phyloP scores from a whole-genome alignment of 352 stramenopile species.

The Pythium aquatile region DNA sequence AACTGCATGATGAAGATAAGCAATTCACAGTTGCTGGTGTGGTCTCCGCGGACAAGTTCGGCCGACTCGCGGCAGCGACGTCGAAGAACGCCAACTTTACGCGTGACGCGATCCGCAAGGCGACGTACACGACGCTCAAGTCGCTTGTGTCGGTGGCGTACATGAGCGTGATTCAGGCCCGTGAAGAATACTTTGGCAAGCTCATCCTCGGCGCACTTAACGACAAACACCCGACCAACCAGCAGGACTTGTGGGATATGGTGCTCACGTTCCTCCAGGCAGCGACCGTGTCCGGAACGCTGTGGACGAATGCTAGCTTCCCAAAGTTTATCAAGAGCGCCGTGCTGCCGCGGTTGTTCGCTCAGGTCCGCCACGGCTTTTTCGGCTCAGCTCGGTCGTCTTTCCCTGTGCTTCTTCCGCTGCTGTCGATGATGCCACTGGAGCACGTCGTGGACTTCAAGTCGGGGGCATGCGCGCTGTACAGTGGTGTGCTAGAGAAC shows the following conservation, averaged over 20 bases:
- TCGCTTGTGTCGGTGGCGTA: slow-evolving; percentile 46
- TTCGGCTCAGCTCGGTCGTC: slow-evolving; percentile 67
- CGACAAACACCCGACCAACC: slow-evolving; percentile 69
- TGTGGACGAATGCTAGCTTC: slow-evolving; percentile 26
- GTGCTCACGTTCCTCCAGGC: slow-evolving; percentile 70
- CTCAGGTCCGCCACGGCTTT: slow-evolving; percentile 75
- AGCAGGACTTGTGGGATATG: slow-evolving; percentile 71
- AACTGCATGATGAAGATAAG: slow-evolving; percentile 37
- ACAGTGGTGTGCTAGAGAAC: slow-evolving; percentile 63
- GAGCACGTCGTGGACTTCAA: slow-evolving; percentile 45
- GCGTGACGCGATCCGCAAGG: slow-evolving; percentile 61
- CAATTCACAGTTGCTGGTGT: slow-evolving; percentile 46
- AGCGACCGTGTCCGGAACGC: slow-evolving; percentile 22
- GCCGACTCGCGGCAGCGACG: slow-evolving; percentile 43
- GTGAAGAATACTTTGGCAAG: slow-evolving; percentile 67
- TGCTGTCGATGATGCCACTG: slow-evolving; percentile 75
- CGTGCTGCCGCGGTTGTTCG: slow-evolving; percentile 63
- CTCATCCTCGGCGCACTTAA: slow-evolving; percentile 63
- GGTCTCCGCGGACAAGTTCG: slow-evolving; percentile 63
- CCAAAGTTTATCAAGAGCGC: slow-evolving; percentile 62
- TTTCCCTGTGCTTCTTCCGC: slow-evolving; percentile 65
- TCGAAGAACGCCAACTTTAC: slow-evolving; percentile 82
- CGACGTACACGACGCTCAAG: slow-evolving; percentile 56
- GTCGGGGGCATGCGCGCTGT: slow-evolving; percentile 45
- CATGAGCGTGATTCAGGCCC: slow-evolving; percentile 35